These are phyloP conservation scores for Suillus hirtellus DNA, from an alignment of 768 basidiomycete species.

Conservation along the genomic window DNA sequence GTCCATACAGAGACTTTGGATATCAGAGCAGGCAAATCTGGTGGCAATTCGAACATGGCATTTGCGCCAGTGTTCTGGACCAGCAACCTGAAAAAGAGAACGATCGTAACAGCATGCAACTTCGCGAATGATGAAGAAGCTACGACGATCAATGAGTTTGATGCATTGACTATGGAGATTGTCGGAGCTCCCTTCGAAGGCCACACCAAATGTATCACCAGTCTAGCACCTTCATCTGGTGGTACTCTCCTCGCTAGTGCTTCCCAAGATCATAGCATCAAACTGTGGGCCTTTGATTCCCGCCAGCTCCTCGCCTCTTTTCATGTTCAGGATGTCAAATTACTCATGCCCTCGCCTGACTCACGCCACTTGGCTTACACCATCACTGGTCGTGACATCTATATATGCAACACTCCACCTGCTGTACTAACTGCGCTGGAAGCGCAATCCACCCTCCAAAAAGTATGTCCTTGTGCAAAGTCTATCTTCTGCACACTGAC, in stretches of 20 bases:
- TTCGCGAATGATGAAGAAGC: background rate
- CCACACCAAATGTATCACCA: background rate
- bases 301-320: constrained; percentile 2
- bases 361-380: background rate
- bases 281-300: background rate
- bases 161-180: background rate
- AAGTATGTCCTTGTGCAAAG: background rate
- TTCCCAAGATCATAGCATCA: background rate
- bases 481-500: background rate
- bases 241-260: background rate
- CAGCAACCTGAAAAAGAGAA: background rate
- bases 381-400: background rate
- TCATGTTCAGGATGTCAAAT: background rate
- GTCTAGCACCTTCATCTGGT: background rate
- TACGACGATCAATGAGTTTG: background rate
- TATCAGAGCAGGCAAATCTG: background rate
- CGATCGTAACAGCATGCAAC: background rate
- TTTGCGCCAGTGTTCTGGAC: background rate
- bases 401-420: background rate
- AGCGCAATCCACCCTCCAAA: background rate
- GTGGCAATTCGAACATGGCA: background rate
- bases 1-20: background rate
- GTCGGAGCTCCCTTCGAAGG: background rate
- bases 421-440: background rate
- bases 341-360: background rate